A percentile compares a stretch with the other conserved stretches of the same genome.
These are phyloP conservation scores for Lachancea kluyveri DNA, from an alignment of 805 yeast species.

Conservation along the genomic window DNA sequence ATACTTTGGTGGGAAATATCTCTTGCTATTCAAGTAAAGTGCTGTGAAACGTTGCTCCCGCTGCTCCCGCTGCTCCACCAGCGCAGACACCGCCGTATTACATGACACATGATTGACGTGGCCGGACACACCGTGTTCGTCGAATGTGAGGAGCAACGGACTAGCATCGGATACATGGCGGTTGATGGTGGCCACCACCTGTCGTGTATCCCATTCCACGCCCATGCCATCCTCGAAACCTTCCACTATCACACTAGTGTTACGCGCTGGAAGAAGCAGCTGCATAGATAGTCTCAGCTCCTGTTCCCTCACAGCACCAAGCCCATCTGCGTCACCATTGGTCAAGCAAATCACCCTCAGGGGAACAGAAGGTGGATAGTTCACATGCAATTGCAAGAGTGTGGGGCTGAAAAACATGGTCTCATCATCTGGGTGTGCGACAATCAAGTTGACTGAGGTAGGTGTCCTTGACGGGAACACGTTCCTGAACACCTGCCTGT, in stretches of 20 bases:
- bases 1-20: slow-evolving; percentile 18
- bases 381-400: slow-evolving; percentile 18
- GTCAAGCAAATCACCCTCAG: slow-evolving; percentile 66
- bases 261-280: slow-evolving; percentile 15
- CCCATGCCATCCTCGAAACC: slow-evolving; percentile 64
- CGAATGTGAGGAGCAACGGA: slow-evolving; percentile 61
- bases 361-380: slow-evolving; percentile 10
- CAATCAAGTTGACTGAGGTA: slow-evolving; percentile 42
- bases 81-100: slow-evolving; percentile 48
- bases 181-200: slow-evolving; percentile 36
- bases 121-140: slow-evolving; percentile 70
- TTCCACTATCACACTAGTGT: slow-evolving; percentile 20
- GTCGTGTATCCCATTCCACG: slow-evolving; percentile 50
- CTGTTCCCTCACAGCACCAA: slow-evolving; percentile 54
- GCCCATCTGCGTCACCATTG: slow-evolving; percentile 67
- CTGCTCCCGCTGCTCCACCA: no score
- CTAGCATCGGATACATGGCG: slow-evolving; percentile 19
- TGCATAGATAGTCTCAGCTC: slow-evolving; percentile 44
- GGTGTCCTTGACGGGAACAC: slow-evolving; percentile 1
- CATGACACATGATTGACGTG: slow-evolving; percentile 84
- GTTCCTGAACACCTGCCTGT: slow-evolving; percentile 1
- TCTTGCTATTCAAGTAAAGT: slow-evolving; percentile 13
- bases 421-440: slow-evolving; percentile 98
- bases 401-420: slow-evolving; percentile 92
- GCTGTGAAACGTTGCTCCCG: slow-evolving; percentile 3